phyloP scores from a whole-genome alignment of 352 stramenopile species.

The Phytophthora pistaciae region DNA sequence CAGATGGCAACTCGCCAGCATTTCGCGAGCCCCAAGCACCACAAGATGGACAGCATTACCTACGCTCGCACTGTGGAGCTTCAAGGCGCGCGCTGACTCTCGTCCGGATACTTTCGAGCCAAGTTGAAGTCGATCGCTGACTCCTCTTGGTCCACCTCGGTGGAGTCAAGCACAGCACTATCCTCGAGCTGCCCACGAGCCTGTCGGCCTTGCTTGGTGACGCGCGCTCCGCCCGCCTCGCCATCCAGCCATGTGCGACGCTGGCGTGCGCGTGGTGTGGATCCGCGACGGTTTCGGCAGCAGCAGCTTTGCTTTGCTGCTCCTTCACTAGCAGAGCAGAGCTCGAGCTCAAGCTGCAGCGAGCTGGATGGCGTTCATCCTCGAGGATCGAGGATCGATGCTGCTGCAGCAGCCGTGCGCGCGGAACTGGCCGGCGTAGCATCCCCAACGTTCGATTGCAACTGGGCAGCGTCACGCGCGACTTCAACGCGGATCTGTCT shows the following conservation, averaged over 20 bases:
- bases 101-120: constrained; percentile 26
- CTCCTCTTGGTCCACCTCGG: constrained; percentile 1
- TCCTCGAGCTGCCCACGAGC: background rate
- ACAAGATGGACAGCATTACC: constrained; percentile 20
- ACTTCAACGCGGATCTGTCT: background rate
- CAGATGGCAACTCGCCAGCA: background rate
- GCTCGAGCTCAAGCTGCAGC: too few relatives aligned
- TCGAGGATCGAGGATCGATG: background rate
- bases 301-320: background rate
- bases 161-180: background rate
- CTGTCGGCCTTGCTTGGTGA: constrained; percentile 20
- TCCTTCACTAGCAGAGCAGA: background rate
- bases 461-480: background rate
- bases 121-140: constrained; percentile 27
- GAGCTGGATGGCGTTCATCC: constrained; percentile 21
- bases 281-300: constrained; percentile 1
- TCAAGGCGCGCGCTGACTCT: constrained; percentile 32
- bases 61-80: constrained; percentile 17
- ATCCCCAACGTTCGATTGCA: constrained; percentile 19
- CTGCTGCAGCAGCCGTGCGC: background rate
- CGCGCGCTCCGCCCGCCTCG: background rate
- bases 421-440: constrained; percentile 23
- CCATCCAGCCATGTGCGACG: background rate
- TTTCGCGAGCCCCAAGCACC: constrained; percentile 7
- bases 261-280: background rate